Evolutionary conservation across 306 rosid species (phyloP).

Genomic region (Vigna reflexopilosa): DNA sequence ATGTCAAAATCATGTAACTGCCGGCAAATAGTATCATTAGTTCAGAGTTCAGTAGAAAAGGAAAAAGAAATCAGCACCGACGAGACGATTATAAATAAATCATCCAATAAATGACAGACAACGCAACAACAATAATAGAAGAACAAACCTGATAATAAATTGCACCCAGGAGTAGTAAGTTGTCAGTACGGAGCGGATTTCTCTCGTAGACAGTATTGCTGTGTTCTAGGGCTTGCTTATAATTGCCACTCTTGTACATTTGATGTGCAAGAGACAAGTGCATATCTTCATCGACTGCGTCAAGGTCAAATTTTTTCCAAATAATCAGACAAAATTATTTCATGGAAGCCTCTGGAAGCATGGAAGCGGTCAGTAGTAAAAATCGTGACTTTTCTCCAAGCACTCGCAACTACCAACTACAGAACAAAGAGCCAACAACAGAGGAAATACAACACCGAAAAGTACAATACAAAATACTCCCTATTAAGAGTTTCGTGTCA

Average conservation of each 20-base stretch:
- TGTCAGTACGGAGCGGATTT: conserved; percentile 87
- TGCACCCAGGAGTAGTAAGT: conserved; percentile 94
- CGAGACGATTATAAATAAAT: neutral
- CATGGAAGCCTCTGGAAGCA: neutral
- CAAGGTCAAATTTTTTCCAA: neutral
- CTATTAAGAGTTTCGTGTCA: neutral
- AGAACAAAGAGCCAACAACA: neutral
- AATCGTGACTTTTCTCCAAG: neutral
- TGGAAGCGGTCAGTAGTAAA: neutral
- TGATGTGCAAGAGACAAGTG: conserved; percentile 86
- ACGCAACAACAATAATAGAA: conserved; percentile 9
- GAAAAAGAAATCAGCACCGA: neutral
- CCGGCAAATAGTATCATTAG: neutral
- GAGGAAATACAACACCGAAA: neutral
- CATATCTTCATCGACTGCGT: conserved; percentile 88
- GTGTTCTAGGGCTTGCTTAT: conserved; percentile 89
- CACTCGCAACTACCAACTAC: neutral
- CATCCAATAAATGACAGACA: neutral
- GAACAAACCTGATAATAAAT: conserved; percentile 88
- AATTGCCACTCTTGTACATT: conserved; percentile 87
- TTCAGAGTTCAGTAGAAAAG: conserved; percentile 10
- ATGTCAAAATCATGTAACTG: conserved; percentile 95
- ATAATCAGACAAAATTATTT: neutral
- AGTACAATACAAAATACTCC: neutral
- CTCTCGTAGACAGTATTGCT: conserved; percentile 83